These are phyloP conservation scores for Rhinocladiella similis DNA, from an alignment of 2,329 filamentous ascomycete genomes.

Conservation along the genomic window DNA sequence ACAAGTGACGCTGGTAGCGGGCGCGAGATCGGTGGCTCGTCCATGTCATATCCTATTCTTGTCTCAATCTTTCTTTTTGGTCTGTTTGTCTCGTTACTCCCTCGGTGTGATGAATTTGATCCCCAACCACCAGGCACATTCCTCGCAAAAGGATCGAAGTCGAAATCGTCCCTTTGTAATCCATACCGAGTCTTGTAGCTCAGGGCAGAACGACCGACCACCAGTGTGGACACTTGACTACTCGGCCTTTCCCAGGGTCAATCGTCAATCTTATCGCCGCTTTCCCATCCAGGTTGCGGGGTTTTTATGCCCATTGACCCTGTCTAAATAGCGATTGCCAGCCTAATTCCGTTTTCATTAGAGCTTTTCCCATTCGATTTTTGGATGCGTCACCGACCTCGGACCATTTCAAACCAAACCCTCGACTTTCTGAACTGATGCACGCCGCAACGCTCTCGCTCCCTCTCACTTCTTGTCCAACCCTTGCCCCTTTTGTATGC, in stretches of 20 bases:
- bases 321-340: not conserved
- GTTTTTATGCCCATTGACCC: not conserved
- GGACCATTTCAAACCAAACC: constrained; percentile 5
- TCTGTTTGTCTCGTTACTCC: not conserved
- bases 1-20: not conserved
- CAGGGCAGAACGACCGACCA: too few species aligned
- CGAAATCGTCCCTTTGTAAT: too few species aligned
- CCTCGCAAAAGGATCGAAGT: too few species aligned
- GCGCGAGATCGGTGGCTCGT: not conserved
- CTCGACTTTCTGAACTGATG: constrained; percentile 11
- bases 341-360: not conserved
- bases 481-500: not conserved
- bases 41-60: not conserved
- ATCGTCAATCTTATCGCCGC: too few species aligned
- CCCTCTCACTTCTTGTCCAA: constrained; percentile 6
- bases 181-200: too few species aligned
- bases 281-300: too few species aligned
- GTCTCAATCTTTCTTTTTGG: not conserved
- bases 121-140: too few species aligned
- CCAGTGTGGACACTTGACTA: too few species aligned
- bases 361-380: not conserved
- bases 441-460: not conserved
- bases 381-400: constrained; percentile 20
- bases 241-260: too few species aligned
- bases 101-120: too few species aligned